Percentiles rank a stretch among this genome's conserved stretches.
Evolutionary conservation across 225 moss, liverwort and hornwort genomes (phyloP).

Genomic region (Marchantia paleacea): DNA sequence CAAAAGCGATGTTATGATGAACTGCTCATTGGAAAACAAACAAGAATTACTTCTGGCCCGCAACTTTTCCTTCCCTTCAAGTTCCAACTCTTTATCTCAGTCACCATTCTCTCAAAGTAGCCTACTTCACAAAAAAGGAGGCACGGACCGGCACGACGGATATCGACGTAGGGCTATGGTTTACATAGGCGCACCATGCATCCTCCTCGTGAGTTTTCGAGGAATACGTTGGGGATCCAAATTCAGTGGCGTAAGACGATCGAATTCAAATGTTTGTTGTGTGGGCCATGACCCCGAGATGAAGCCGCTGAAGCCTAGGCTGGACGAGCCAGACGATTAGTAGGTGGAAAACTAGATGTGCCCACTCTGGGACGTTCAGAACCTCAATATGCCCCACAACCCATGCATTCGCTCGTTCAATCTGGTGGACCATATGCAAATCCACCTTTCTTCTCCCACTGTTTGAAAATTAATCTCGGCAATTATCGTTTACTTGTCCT

Average conservation of each 20-base stretch:
- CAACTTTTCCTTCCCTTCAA: too few relatives aligned
- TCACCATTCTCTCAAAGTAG: too few relatives aligned
- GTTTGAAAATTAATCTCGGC: too few relatives aligned
- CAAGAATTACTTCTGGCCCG: too few relatives aligned
- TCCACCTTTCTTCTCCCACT: too few relatives aligned
- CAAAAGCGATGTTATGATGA: too few relatives aligned
- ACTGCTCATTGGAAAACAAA: too few relatives aligned
- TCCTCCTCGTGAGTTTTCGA: background rate
- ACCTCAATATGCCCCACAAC: background rate
- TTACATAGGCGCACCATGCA: background rate
- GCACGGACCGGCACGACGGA: background rate
- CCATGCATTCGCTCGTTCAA: too few relatives aligned
- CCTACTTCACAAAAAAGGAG: background rate
- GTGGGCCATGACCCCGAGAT: slow-evolving; percentile 2
- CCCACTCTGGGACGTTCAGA: background rate
- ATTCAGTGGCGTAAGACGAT: background rate
- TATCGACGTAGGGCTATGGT: background rate
- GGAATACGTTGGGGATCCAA: background rate
- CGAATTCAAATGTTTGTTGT: slow-evolving; percentile 13
- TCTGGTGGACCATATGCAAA: too few relatives aligned
- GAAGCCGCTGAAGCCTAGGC: background rate
- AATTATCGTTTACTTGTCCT: too few relatives aligned
- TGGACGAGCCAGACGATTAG: background rate
- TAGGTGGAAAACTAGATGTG: background rate
- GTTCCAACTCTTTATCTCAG: too few relatives aligned